Evolutionary conservation across 805 yeast species (phyloP).

Genomic region (Tetrapisispora pingtungensis): DNA sequence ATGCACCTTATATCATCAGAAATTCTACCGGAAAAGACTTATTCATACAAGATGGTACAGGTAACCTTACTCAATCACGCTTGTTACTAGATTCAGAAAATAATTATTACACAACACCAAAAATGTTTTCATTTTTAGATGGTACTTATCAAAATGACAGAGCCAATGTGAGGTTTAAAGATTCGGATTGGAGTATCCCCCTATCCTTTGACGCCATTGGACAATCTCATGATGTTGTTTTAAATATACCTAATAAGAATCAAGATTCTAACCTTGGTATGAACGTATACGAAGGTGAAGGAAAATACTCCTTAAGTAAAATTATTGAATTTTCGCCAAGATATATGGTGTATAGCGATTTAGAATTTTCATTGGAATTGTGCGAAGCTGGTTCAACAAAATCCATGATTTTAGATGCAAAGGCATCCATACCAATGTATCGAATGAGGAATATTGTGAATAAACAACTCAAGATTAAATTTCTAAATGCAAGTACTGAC

Average conservation of each 20-base stretch:
- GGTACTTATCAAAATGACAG: slow-evolving; percentile 51
- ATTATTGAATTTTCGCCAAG: slow-evolving; percentile 77
- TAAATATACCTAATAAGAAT: slow-evolving; percentile 41
- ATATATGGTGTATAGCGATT: slow-evolving; percentile 58
- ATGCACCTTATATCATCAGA: slow-evolving; percentile 73
- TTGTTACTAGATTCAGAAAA: slow-evolving; percentile 26
- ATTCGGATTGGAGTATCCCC: slow-evolving; percentile 62
- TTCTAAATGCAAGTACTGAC: slow-evolving; percentile 43
- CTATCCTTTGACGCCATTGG: slow-evolving; percentile 88
- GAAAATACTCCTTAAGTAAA: slow-evolving; percentile 67
- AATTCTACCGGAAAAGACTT: slow-evolving; percentile 70
- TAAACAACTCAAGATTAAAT: slow-evolving; percentile 54
- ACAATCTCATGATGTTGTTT: slow-evolving; percentile 49
- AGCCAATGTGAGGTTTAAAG: slow-evolving; percentile 54
- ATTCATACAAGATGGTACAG: slow-evolving; percentile 43
- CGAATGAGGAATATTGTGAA: slow-evolving; percentile 41
- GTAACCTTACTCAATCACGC: slow-evolving; percentile 42
- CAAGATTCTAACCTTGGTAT: slow-evolving; percentile 69
- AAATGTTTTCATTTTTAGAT: slow-evolving; percentile 75
- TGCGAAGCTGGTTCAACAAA: slow-evolving; percentile 60
- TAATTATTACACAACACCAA: slow-evolving; percentile 40
- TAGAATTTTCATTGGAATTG: slow-evolving; percentile 46
- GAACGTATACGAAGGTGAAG: slow-evolving; percentile 70
- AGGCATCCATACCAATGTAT: slow-evolving; percentile 48
- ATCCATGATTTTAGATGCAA: slow-evolving; percentile 36